Evolutionary conservation across 2,329 filamentous ascomycete species (phyloP).

Genomic region (Venturia oleaginea): DNA sequence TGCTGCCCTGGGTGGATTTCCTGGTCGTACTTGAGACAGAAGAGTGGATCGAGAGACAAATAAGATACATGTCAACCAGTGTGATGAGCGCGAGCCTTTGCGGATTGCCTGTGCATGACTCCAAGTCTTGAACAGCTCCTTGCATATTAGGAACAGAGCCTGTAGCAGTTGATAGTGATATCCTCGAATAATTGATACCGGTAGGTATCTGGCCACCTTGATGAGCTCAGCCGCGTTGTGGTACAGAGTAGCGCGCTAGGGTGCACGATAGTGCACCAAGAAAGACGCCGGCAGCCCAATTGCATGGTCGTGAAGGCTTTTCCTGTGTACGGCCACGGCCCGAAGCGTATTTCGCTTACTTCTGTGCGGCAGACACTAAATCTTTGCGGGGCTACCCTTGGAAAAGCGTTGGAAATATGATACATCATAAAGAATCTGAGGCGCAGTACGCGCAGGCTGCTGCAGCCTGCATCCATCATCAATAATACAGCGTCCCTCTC

Average conservation of each 20-base stretch:
- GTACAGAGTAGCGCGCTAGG: not conserved
- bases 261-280: not conserved
- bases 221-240: constrained; percentile 1
- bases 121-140: not conserved
- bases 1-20: not conserved
- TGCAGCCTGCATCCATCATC: not conserved
- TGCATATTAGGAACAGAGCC: not conserved
- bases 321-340: not conserved
- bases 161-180: not conserved
- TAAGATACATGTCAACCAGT: not conserved
- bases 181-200: not conserved
- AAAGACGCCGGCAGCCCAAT: not conserved
- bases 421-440: not conserved
- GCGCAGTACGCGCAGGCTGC: not conserved
- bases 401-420: not conserved
- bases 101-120: not conserved
- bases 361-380: not conserved
- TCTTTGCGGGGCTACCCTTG: not conserved
- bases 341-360: constrained; percentile 2
- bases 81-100: not conserved
- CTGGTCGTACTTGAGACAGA: not conserved
- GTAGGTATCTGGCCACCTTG: not conserved
- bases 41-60: not conserved
- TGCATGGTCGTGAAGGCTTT: constrained; percentile 5
- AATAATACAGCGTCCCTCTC: not conserved